Conservation (phyloP, 2,329 filamentous ascomycete genomes). For the Penicillium sp. region DNA sequence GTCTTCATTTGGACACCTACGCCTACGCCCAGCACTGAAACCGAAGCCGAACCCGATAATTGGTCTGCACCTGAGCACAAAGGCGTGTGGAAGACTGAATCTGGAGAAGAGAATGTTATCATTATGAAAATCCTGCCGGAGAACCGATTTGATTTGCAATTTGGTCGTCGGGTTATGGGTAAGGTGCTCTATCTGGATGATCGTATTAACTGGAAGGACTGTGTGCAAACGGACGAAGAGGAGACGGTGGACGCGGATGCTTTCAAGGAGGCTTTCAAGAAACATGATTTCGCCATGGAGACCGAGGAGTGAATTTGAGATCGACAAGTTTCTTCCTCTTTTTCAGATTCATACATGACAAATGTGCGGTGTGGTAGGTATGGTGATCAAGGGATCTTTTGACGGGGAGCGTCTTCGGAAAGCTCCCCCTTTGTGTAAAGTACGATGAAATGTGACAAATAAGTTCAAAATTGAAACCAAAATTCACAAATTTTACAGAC, state of each 20-base stretch:
- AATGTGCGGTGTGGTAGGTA: neutral
- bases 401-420: neutral
- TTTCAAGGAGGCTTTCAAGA: slow-evolving; percentile 79
- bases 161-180: slow-evolving; percentile 80
- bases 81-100: neutral
- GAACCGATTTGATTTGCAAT: slow-evolving; percentile 85
- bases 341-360: neutral
- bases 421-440: neutral
- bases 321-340: neutral
- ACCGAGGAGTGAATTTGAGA: slow-evolving; percentile 14
- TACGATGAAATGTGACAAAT: slow-evolving; percentile 10
- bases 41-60: slow-evolving; percentile 6
- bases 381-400: neutral
- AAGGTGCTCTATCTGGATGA: slow-evolving; percentile 80
- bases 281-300: slow-evolving; percentile 76
- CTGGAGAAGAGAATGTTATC: slow-evolving; percentile 65
- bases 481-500: neutral
- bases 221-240: slow-evolving; percentile 71
- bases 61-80: slow-evolving; percentile 8
- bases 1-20: slow-evolving; percentile 72
- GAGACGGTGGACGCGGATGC: slow-evolving; percentile 74
- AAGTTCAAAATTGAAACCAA: neutral
- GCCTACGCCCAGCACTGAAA: slow-evolving; percentile 23
- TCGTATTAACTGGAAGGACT: slow-evolving; percentile 82
- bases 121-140: slow-evolving; percentile 71